These are phyloP conservation scores for Ensete glaucum DNA, from an alignment of 176 grass and related monocot species.

Conservation along the genomic window DNA sequence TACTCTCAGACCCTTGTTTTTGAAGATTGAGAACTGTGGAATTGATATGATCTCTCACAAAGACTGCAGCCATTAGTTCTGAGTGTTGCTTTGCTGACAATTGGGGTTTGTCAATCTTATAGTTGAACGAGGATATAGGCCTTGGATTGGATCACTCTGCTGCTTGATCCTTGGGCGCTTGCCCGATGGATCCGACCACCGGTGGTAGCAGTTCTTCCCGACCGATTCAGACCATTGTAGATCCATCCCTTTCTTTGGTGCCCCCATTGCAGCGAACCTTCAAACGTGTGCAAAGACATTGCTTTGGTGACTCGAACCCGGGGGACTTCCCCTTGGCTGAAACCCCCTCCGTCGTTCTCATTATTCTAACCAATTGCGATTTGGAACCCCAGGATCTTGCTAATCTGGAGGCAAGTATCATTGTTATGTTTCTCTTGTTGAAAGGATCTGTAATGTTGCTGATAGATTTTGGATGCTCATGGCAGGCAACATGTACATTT, in stretches of 20 bases:
- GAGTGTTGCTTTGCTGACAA: neutral
- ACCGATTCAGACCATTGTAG: slow-evolving; percentile 54
- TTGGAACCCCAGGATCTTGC: slow-evolving; percentile 72
- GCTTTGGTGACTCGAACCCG: slow-evolving; percentile 49
- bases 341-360: slow-evolving; percentile 78
- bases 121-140: neutral
- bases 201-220: slow-evolving; percentile 55
- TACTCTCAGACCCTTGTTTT: neutral
- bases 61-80: neutral
- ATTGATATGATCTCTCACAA: neutral
- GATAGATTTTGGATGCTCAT: slow-evolving; percentile 36
- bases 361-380: slow-evolving; percentile 68
- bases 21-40: neutral
- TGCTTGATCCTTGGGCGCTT: slow-evolving; percentile 7
- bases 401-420: slow-evolving; percentile 75
- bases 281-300: slow-evolving; percentile 51
- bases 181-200: slow-evolving; percentile 59
- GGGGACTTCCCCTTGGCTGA: slow-evolving; percentile 81
- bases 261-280: slow-evolving; percentile 67
- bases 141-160: neutral
- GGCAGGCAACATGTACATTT: slow-evolving; percentile 69
- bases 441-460: slow-evolving; percentile 74
- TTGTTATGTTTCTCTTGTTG: slow-evolving; percentile 23
- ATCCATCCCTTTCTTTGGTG: slow-evolving; percentile 55
- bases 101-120: neutral